phyloP scores from a whole-genome alignment of 176 grass and related monocot species.

The Thinopyrum elongatum region DNA sequence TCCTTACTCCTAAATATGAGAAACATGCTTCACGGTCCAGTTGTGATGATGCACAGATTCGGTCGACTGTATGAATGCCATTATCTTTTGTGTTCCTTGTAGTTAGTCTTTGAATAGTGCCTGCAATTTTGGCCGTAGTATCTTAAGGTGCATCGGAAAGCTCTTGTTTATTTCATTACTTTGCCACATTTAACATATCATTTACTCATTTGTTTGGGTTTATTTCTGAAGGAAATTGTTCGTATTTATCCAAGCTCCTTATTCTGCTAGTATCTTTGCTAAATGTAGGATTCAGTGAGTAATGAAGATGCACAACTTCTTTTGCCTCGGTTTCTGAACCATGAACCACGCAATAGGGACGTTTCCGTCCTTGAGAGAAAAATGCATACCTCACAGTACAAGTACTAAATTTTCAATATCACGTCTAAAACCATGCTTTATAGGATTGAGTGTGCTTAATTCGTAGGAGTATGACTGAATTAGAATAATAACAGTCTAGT shows the following conservation, averaged over 20 bases:
- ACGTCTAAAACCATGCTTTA: slow-evolving; percentile 13
- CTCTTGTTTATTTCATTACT: background rate
- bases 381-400: background rate
- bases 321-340: background rate
- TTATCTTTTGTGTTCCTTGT: background rate
- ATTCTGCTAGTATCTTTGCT: background rate
- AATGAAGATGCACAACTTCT: background rate
- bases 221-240: background rate
- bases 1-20: background rate
- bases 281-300: background rate
- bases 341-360: background rate
- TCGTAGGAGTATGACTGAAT: slow-evolving; percentile 9
- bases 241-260: background rate
- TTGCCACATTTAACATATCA: background rate
- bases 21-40: background rate
- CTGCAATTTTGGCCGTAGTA: background rate
- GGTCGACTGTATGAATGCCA: background rate
- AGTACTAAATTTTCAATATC: background rate
- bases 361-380: background rate
- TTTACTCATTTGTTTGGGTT: background rate
- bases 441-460: background rate
- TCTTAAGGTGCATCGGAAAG: background rate
- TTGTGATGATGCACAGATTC: background rate
- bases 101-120: slow-evolving; percentile 4
- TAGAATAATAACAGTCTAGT: background rate